Percentiles rank a stretch among this genome's conserved stretches.
Evolutionary conservation across 176 grass and related monocot species (phyloP).

Genomic region (Oryza brachyantha): DNA sequence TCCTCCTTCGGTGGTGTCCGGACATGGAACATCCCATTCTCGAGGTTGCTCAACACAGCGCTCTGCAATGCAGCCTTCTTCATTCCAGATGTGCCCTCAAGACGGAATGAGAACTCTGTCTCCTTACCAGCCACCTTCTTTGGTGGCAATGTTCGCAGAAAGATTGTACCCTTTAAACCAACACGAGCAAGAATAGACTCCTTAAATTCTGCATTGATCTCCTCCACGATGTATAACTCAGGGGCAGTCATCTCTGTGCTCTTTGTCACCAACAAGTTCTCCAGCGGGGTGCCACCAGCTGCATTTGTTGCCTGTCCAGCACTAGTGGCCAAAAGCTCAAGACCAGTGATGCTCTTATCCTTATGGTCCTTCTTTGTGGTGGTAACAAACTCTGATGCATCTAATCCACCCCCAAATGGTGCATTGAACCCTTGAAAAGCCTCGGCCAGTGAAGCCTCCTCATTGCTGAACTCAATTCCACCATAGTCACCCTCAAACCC

Average conservation of each 20-base stretch:
- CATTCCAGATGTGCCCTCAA: constrained; percentile 80
- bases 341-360: constrained; percentile 62
- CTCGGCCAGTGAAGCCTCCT: constrained; percentile 86
- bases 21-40: constrained; percentile 79
- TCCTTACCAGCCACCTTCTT: constrained; percentile 82
- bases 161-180: constrained; percentile 85
- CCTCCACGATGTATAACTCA: constrained; percentile 77
- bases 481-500: constrained; percentile 98
- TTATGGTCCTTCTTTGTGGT: constrained; percentile 75
- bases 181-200: constrained; percentile 77
- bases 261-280: constrained; percentile 73
- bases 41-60: constrained; percentile 64
- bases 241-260: constrained; percentile 74
- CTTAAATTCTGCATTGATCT: constrained; percentile 89
- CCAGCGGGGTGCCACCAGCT: constrained; percentile 42
- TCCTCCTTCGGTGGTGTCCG: constrained; percentile 74
- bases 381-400: constrained; percentile 95
- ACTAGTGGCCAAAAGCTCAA: constrained; percentile 74
- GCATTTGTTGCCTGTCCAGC: constrained; percentile 41
- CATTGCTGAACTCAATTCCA: constrained; percentile 89
- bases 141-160: constrained; percentile 68
- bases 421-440: constrained; percentile 94
- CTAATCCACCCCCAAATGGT: constrained; percentile 92
- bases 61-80: constrained; percentile 82
- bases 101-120: constrained; percentile 89